Percentiles rank a stretch among this genome's conserved stretches.
Conservation (phyloP, 768 basidiomycete species). For the Mycena latifolia region DNA sequence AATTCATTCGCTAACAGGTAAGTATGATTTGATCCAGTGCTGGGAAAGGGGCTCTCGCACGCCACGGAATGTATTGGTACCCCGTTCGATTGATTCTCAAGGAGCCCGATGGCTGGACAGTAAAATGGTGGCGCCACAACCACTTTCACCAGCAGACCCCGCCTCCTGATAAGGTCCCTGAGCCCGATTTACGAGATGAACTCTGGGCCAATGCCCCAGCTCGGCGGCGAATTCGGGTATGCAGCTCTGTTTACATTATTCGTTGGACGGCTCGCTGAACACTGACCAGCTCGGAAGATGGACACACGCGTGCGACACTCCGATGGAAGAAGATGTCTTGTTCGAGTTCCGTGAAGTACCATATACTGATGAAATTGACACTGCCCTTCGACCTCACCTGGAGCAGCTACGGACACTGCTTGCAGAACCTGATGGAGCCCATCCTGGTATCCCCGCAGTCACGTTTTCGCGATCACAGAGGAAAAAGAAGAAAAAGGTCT, state of each 20-base stretch:
- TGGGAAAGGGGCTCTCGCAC: slow-evolving; percentile 3
- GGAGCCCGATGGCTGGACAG: background rate
- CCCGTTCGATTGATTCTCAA: slow-evolving; percentile 1
- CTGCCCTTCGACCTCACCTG: background rate
- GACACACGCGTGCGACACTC: background rate
- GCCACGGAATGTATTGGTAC: slow-evolving; percentile 1
- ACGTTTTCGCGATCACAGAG: background rate
- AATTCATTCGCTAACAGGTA: background rate
- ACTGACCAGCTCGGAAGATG: background rate
- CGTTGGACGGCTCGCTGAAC: background rate
- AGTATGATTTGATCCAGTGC: background rate
- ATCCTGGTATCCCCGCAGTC: background rate
- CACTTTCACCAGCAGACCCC: background rate
- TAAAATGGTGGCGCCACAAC: slow-evolving; percentile 13
- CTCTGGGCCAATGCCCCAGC: slow-evolving; percentile 5
- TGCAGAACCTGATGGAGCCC: background rate
- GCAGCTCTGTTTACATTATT: background rate
- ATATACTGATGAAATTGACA: background rate
- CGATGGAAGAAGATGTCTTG: background rate
- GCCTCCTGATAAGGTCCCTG: background rate
- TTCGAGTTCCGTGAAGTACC: background rate
- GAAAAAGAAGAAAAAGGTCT: background rate
- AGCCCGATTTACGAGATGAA: slow-evolving; percentile 2
- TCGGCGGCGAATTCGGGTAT: slow-evolving; percentile 1
- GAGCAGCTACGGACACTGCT: background rate